Evolutionary conservation across 352 stramenopile species (phyloP).

Genomic region (Phytophthora constricta): DNA sequence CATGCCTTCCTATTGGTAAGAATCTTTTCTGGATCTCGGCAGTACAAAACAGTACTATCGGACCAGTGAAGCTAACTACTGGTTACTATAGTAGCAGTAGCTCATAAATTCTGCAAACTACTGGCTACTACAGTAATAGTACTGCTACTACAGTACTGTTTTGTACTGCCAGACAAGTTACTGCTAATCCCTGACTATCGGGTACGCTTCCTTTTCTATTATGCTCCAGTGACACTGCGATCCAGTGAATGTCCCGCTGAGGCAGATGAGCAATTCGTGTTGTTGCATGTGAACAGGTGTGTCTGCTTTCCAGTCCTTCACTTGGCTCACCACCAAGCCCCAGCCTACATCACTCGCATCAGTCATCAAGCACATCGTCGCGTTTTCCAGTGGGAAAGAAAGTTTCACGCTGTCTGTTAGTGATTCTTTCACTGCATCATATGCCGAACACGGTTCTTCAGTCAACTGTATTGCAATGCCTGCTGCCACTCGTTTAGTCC

Average conservation of each 20-base stretch:
- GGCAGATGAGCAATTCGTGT: not conserved
- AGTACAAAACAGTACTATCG: too few relatives aligned
- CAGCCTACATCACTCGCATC: not conserved
- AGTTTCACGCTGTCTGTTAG: not conserved
- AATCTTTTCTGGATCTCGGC: too few relatives aligned
- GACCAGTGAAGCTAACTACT: too few relatives aligned
- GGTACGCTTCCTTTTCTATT: constrained; percentile 1
- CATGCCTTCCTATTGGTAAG: too few relatives aligned
- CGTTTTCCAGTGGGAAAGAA: not conserved
- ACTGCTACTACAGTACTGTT: too few relatives aligned
- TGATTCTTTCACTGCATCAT: not conserved
- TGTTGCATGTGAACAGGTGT: not conserved
- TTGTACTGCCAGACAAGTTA: too few relatives aligned
- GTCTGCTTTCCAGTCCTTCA: not conserved
- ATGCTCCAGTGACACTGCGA: constrained; percentile 9
- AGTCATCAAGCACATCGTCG: not conserved
- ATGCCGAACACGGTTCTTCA: not conserved
- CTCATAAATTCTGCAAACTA: too few relatives aligned
- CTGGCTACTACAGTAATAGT: too few relatives aligned
- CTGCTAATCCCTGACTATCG: too few relatives aligned
- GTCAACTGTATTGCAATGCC: not conserved
- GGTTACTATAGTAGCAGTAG: too few relatives aligned
- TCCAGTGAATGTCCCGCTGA: not conserved
- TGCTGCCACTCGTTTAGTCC: not conserved
- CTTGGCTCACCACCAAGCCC: not conserved